Evolutionary conservation across 345 rosid species (phyloP).

Genomic region (Kernera saxatilis): DNA sequence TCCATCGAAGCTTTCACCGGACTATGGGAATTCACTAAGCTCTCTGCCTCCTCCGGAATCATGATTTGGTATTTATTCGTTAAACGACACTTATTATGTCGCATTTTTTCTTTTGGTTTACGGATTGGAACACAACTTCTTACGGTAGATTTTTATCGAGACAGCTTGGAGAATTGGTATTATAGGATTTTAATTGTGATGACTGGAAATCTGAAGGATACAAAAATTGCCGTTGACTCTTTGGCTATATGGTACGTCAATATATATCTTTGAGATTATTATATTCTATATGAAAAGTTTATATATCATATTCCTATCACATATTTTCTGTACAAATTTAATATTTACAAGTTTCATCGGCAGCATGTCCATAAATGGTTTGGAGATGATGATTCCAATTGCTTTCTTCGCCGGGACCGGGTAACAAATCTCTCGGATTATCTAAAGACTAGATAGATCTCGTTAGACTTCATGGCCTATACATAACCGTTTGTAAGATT

Average conservation of each 20-base stretch:
- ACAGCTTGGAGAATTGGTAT: conserved; percentile 48
- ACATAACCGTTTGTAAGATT: too few species aligned
- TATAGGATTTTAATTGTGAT: conserved; percentile 55
- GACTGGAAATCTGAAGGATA: conserved; percentile 73
- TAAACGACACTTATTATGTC: neutral
- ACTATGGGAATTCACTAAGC: conserved; percentile 67
- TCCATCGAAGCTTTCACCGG: conserved; percentile 67
- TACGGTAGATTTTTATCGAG: neutral
- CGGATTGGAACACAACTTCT: neutral
- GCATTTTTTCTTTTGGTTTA: neutral
- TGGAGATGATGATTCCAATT: conserved; percentile 83
- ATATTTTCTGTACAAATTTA: neutral
- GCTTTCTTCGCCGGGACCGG: conserved; percentile 76
- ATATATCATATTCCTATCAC: neutral
- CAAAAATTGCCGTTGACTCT: conserved; percentile 68
- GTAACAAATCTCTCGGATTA: conserved; percentile 22
- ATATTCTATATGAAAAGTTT: neutral
- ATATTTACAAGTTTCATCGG: neutral
- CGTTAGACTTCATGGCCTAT: neutral
- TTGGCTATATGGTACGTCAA: conserved; percentile 33
- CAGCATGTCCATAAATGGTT: conserved; percentile 76
- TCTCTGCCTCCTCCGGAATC: conserved; percentile 77
- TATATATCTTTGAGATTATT: neutral
- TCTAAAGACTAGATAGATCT: too few species aligned
- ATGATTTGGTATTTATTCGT: conserved; percentile 58